Percentiles rank a stretch among this genome's conserved stretches.
These are phyloP conservation scores for Leccinum rimulosum DNA, from an alignment of 768 basidiomycete genomes.

Conservation along the genomic window DNA sequence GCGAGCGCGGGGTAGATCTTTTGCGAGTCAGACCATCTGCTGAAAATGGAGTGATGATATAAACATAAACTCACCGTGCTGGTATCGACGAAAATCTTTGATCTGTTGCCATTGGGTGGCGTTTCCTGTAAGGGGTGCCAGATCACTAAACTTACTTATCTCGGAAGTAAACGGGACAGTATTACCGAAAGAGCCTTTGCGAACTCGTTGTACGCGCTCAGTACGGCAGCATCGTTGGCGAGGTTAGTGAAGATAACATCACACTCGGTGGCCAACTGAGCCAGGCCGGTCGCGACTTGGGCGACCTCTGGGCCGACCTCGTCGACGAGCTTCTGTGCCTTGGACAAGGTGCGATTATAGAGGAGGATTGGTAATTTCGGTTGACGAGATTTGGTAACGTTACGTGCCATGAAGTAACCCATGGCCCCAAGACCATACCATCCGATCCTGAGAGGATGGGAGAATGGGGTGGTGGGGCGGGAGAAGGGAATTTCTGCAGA, in stretches of 20 bases:
- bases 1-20: conserved; percentile 57
- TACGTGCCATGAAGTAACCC: conserved; percentile 76
- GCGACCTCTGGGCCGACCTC: conserved; percentile 54
- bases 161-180: conserved; percentile 6
- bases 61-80: conserved; percentile 59
- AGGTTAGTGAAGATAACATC: conserved; percentile 79
- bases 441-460: conserved; percentile 41
- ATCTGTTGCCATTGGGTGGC: conserved; percentile 37
- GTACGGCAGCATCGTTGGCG: conserved; percentile 68
- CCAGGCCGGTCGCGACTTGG: conserved; percentile 52
- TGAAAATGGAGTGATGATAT: neutral
- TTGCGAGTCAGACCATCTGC: conserved; percentile 8
- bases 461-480: conserved; percentile 52
- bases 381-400: conserved; percentile 59
- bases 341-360: conserved; percentile 71
- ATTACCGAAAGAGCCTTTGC: conserved; percentile 58
- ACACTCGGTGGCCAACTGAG: conserved; percentile 60
- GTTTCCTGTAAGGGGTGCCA: conserved; percentile 29
- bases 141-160: neutral
- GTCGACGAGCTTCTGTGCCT: conserved; percentile 54
- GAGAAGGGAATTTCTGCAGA: conserved; percentile 47
- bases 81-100: conserved; percentile 83
- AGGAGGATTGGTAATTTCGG: conserved; percentile 47
- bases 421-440: conserved; percentile 57
- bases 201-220: conserved; percentile 59